A percentile compares a stretch with the other conserved stretches of the same genome.
These are phyloP conservation scores for Oryza glumipatula DNA, from an alignment of 176 grass and related monocot genomes.

Conservation along the genomic window DNA sequence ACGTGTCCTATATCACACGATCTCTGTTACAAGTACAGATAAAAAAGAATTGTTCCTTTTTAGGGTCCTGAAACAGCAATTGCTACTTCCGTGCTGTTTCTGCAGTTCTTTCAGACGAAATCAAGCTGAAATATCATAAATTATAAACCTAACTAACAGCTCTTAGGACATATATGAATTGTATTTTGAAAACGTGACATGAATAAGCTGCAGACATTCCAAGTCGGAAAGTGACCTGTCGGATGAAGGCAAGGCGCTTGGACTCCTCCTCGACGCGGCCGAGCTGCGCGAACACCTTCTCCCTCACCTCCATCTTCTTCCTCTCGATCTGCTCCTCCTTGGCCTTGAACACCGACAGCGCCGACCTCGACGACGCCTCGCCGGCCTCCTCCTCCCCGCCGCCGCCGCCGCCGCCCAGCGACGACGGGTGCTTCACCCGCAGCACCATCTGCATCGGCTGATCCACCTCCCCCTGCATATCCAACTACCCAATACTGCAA, in stretches of 20 bases:
- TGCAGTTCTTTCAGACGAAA: not conserved
- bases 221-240: constrained; percentile 44
- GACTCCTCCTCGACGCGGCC: constrained; percentile 92
- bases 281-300: constrained; percentile 88
- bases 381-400: constrained; percentile 39
- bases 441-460: constrained; percentile 81
- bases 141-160: too few species aligned
- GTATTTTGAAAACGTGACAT: too few species aligned
- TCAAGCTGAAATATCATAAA: too few species aligned
- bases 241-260: constrained; percentile 78
- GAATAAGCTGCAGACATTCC: too few species aligned
- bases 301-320: constrained; percentile 84
- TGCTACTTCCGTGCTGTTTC: not conserved
- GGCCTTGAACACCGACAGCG: constrained; percentile 80
- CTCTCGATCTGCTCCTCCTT: constrained; percentile 96
- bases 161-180: too few species aligned
- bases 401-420: constrained; percentile 32
- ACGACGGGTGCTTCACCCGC: constrained; percentile 65
- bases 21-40: not conserved
- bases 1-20: not conserved
- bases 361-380: constrained; percentile 65
- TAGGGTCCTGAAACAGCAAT: not conserved
- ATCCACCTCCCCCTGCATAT: constrained; percentile 64
- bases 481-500: not conserved
- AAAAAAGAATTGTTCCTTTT: too few species aligned